Base-by-base conservation (phyloP, 345 rosid genomes). In the Populus tremula region DNA sequence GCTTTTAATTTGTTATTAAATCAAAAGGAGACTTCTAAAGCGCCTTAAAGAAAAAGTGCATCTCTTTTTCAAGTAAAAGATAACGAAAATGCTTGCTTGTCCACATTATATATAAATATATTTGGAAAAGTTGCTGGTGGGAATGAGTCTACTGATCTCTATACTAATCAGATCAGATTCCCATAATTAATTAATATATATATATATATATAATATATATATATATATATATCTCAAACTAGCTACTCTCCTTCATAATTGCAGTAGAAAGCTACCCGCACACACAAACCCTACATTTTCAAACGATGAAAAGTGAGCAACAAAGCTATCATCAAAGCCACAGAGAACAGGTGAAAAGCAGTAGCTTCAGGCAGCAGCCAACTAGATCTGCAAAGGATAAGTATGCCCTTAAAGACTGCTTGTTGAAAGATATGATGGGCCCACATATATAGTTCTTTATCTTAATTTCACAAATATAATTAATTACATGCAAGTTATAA, bases 1-100 rank as follows among this genome's bases (percentile, higher is more conserved):
- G 36, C 36, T 27, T 56, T 75, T 27, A 27, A 27, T 27, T 27
- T 13, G 63, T 80, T 78, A 27, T 78, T 79, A 35, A 76, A 77
- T 78, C 70, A 21, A 76, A 87, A 87, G 80, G 89, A 77, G 82
- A 79, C 84, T 84, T 88, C 43, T 73, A 87, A 89, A 88, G 91
- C 91, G 83, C 70, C 87, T 56, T 67, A 84, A 87, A 88, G 82
- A 80, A 83, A 89, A 91, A 87, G 90, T 76, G 80, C 80, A 71
- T 36, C 39, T 39, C 71, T 78, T 90, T 85, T 76, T 82, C 78
- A 76, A 78, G 75, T 25, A 76, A 85, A 84, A 75, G 81, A 74
- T 8, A 82, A 82, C 13, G 80, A 85, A 89, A 88, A 81, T 78
- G 82, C 86, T 78, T 77, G 79, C 83, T 83, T 89, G 81, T 85